Evolutionary conservation across 2,329 filamentous ascomycete genomes (phyloP).

Genomic region (Venturia effusa): DNA sequence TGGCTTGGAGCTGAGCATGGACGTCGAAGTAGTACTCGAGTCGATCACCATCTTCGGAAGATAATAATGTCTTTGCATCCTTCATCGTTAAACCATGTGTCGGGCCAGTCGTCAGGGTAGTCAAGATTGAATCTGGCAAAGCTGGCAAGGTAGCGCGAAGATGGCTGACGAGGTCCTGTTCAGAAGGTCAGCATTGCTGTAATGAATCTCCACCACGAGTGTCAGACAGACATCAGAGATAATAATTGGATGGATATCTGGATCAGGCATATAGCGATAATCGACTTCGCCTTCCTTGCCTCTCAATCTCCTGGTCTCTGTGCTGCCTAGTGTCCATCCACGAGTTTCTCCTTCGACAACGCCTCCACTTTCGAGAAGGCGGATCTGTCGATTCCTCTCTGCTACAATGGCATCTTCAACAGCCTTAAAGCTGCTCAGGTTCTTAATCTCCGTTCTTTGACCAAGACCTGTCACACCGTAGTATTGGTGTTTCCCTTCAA

Average conservation of each 20-base stretch:
- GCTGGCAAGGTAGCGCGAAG: slow-evolving; percentile 55
- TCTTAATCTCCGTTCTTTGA: slow-evolving; percentile 93
- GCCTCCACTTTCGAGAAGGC: slow-evolving; percentile 64
- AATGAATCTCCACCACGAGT: not conserved
- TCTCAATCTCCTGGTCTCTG: slow-evolving; percentile 68
- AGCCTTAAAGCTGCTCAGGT: slow-evolving; percentile 86
- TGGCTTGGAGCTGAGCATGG: slow-evolving; percentile 38
- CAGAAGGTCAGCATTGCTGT: not conserved
- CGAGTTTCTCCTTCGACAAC: slow-evolving; percentile 75
- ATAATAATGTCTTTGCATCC: slow-evolving; percentile 71
- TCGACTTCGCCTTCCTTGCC: slow-evolving; percentile 96
- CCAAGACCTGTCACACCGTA: slow-evolving; percentile 55
- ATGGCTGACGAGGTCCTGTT: slow-evolving; percentile 51
- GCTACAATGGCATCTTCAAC: slow-evolving; percentile 91
- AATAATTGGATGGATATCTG: slow-evolving; percentile 71
- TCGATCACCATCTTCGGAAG: slow-evolving; percentile 66
- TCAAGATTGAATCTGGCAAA: slow-evolving; percentile 60
- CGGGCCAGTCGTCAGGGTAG: slow-evolving; percentile 43
- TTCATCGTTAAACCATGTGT: slow-evolving; percentile 63
- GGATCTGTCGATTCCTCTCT: slow-evolving; percentile 81
- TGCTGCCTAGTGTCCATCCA: slow-evolving; percentile 80
- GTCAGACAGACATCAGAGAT: slow-evolving; percentile 44
- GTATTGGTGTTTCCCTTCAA: slow-evolving; percentile 30
- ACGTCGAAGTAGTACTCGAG: slow-evolving; percentile 73
- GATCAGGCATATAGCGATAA: slow-evolving; percentile 97